phyloP scores from a whole-genome alignment of 371 early-diverging fungal genomes.

The Smittium culicis region DNA sequence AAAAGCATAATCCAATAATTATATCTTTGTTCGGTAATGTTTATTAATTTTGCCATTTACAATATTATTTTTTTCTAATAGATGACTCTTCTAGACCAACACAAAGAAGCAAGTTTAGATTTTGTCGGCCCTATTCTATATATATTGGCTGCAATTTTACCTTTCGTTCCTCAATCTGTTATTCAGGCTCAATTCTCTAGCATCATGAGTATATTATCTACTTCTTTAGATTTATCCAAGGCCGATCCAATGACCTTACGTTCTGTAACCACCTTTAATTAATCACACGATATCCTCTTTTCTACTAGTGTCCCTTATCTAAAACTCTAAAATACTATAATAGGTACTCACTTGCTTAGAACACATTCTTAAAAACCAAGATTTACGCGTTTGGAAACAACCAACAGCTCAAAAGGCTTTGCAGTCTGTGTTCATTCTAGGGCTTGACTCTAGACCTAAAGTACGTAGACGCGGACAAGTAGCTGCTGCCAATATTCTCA shows the following conservation, averaged over 20 bases:
- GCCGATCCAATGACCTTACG: conserved; percentile 56
- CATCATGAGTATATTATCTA: conserved; percentile 22
- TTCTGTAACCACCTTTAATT: conserved; percentile 33
- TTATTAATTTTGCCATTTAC: not conserved
- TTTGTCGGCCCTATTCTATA: conserved; percentile 57
- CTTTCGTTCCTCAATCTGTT: conserved; percentile 29
- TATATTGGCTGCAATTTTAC: conserved; percentile 64
- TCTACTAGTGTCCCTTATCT: too few species aligned
- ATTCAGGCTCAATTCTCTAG: conserved; percentile 29
- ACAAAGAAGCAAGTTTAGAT: conserved; percentile 34
- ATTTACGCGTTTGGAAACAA: conserved; percentile 56
- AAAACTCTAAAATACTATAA: conserved; percentile 54
- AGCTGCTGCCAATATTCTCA: conserved; percentile 49
- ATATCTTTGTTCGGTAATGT: too few species aligned
- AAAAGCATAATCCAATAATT: conserved; percentile 48
- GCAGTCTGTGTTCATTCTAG: conserved; percentile 54
- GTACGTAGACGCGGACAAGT: conserved; percentile 80
- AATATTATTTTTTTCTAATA: conserved; percentile 60
- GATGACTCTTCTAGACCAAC: conserved; percentile 65
- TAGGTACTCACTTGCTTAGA: conserved; percentile 55
- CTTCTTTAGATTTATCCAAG: conserved; percentile 21
- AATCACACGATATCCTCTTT: too few species aligned
- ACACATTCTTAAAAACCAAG: conserved; percentile 61
- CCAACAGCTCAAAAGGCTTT: conserved; percentile 49
- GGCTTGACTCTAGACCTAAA: conserved; percentile 76